Evolutionary conservation across 805 yeast genomes (phyloP).

Genomic region (Schwanniomyces sp.): DNA sequence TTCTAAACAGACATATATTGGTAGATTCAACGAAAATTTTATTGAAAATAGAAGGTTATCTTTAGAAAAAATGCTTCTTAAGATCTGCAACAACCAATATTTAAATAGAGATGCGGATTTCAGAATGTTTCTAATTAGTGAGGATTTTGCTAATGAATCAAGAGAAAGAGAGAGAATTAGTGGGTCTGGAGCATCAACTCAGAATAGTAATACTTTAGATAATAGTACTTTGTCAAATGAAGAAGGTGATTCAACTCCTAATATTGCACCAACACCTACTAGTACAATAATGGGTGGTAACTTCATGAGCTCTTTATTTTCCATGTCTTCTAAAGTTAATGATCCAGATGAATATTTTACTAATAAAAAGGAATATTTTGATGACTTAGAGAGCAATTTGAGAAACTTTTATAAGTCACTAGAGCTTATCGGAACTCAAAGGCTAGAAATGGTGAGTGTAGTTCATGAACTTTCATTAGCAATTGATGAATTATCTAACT

Average conservation of each 20-base stretch:
- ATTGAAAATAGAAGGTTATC: conserved; percentile 83
- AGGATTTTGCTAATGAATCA: conserved; percentile 65
- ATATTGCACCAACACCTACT: conserved; percentile 3
- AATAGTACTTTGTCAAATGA: conserved; percentile 19
- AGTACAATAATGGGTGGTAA: conserved; percentile 33
- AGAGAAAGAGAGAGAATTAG: conserved; percentile 65
- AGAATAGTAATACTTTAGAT: conserved; percentile 33
- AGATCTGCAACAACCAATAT: conserved; percentile 56
- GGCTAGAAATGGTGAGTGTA: conserved; percentile 68
- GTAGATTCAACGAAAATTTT: conserved; percentile 87
- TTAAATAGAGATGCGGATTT: conserved; percentile 77
- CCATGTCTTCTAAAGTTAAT: conserved; percentile 62
- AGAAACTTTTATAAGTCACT: conserved; percentile 67
- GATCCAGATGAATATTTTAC: conserved; percentile 81
- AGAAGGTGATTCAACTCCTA: conserved; percentile 5
- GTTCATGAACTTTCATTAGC: conserved; percentile 63
- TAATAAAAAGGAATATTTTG: conserved; percentile 67
- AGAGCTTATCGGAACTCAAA: conserved; percentile 71
- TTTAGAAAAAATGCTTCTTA: conserved; percentile 80
- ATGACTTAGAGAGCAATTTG: conserved; percentile 70
- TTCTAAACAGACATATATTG: conserved; percentile 90
- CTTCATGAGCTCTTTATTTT: conserved; percentile 69
- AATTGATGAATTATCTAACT: conserved; percentile 60
- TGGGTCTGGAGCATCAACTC: conserved; percentile 50
- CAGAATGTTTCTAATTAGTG: conserved; percentile 72